A percentile compares a stretch with the other conserved stretches of the same genome.
Conservation (phyloP, 257 asterid species). For the Gentiana macrophylla region DNA sequence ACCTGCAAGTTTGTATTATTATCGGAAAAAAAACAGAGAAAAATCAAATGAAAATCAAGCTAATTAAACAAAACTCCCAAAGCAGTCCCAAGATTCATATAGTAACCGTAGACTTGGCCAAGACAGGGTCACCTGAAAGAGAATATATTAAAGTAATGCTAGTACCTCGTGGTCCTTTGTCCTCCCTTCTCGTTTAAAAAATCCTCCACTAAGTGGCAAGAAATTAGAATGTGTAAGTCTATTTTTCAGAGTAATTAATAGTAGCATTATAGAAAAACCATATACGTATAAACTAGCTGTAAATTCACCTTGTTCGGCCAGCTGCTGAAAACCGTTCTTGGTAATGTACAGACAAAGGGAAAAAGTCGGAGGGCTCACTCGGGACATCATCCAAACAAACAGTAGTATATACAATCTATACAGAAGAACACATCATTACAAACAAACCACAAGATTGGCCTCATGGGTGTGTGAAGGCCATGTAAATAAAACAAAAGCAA, state of each 20-base stretch:
- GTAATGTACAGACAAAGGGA: slow-evolving; percentile 83
- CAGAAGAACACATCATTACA: slow-evolving; percentile 14
- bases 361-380: slow-evolving; percentile 93
- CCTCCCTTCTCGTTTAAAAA: slow-evolving; percentile 93
- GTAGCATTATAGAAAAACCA: not conserved
- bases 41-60: too few species aligned
- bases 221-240: slow-evolving; percentile 15
- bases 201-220: slow-evolving; percentile 67
- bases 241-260: not conserved
- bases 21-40: slow-evolving; percentile 1
- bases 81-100: not conserved
- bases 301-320: slow-evolving; percentile 76
- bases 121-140: not conserved
- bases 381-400: slow-evolving; percentile 86
- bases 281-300: not conserved
- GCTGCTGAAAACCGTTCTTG: slow-evolving; percentile 98
- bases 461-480: too few species aligned
- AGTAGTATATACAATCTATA: slow-evolving; percentile 75
- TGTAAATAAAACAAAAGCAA: too few species aligned
- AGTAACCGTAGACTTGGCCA: not conserved
- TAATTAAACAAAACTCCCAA: not conserved
- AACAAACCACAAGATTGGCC: not conserved
- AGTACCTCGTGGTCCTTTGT: slow-evolving; percentile 96
- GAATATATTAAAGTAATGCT: slow-evolving; percentile 11
- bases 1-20: slow-evolving; percentile 53